Conservation (phyloP, 177 flowering plant species). For the Vitis hybrid region DNA sequence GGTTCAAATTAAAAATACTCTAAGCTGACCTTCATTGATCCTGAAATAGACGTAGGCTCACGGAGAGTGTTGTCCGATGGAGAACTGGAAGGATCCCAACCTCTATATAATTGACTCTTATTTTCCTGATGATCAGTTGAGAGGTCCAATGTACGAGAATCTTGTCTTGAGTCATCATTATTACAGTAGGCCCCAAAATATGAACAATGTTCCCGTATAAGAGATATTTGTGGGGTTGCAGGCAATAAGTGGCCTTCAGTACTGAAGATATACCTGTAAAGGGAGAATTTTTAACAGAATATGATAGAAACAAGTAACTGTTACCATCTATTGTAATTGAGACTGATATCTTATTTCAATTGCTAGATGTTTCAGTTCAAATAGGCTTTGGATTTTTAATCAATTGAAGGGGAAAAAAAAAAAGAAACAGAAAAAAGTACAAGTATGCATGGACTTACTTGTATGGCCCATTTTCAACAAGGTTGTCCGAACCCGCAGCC, state of each 20-base stretch:
- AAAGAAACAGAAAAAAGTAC: not conserved
- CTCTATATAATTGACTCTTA: conserved; percentile 30
- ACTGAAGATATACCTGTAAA: conserved; percentile 81
- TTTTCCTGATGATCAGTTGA: conserved; percentile 32
- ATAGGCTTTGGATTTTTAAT: too few relatives aligned
- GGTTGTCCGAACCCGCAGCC: conserved; percentile 94
- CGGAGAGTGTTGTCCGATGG: conserved; percentile 21
- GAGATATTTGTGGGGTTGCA: conserved; percentile 79
- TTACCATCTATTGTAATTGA: not conserved
- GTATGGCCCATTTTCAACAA: conserved; percentile 96
- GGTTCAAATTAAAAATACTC: not conserved
- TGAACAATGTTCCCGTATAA: conserved; percentile 75
- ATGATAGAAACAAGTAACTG: not conserved
- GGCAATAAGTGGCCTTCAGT: conserved; percentile 97
- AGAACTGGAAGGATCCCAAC: conserved; percentile 20
- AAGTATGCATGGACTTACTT: conserved; percentile 49
- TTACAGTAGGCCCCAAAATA: conserved; percentile 82
- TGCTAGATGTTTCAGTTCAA: not conserved
- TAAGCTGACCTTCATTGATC: conserved; percentile 64
- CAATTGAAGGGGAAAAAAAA: not conserved
- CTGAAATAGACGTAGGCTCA: conserved; percentile 38
- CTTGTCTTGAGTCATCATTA: conserved; percentile 27
- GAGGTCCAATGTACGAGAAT: conserved; percentile 22
- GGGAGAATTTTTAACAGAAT: not conserved
- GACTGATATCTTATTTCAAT: not conserved